These are phyloP conservation scores for Wallacemonas sp. DNA, from an alignment of 208 protist genomes.

Conservation along the genomic window DNA sequence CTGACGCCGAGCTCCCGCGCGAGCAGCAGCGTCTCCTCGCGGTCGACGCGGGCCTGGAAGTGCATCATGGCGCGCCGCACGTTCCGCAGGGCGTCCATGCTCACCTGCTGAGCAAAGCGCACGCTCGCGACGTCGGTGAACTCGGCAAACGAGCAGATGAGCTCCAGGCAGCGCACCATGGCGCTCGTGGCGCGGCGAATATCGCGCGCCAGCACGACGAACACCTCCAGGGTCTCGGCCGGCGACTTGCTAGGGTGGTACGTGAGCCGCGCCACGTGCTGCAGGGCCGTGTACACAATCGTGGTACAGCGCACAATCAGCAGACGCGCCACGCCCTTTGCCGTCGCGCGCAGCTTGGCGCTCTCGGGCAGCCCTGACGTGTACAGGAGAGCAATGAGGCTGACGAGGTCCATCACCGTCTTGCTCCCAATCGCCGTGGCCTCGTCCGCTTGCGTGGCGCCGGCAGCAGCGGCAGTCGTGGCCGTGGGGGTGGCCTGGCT, in stretches of 20 bases:
- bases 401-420: constrained; percentile 62
- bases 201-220: constrained; percentile 51
- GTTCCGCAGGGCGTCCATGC: constrained; percentile 68
- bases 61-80: constrained; percentile 51
- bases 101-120: constrained; percentile 74
- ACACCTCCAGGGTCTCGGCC: constrained; percentile 16
- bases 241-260: constrained; percentile 26
- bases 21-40: constrained; percentile 23
- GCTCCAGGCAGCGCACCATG: constrained; percentile 53
- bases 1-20: constrained; percentile 3
- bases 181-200: constrained; percentile 54
- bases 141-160: constrained; percentile 48
- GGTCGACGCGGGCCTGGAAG: constrained; percentile 46
- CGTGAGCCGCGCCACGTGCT: constrained; percentile 61
- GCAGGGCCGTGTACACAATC: constrained; percentile 57
- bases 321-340: constrained; percentile 55
- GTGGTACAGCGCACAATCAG: constrained; percentile 79
- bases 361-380: constrained; percentile 57
- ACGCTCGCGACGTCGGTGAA: constrained; percentile 41
- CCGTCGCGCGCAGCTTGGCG: constrained; percentile 58
- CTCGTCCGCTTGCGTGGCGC: background rate
- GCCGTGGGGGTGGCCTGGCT: background rate
- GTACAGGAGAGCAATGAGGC: constrained; percentile 60
- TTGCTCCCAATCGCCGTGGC: constrained; percentile 20
- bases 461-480: background rate